Base-by-base conservation (phyloP, 139 green algal genomes). In the Zygnema circumcarinatum region DNA sequence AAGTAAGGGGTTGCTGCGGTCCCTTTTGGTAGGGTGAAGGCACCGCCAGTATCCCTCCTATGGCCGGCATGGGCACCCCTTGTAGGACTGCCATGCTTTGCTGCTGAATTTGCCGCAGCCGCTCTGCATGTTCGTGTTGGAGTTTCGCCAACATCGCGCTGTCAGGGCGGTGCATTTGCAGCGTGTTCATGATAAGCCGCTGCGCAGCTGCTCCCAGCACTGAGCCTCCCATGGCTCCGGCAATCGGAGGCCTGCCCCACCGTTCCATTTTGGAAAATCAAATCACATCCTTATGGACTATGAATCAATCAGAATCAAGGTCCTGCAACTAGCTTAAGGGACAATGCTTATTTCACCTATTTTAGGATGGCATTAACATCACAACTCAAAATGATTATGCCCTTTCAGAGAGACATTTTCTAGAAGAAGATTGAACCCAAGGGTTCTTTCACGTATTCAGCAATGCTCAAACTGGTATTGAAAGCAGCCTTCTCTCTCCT, bases 101-200 rank as follows among this genome's bases (percentile, higher is more conserved):
- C 11, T 78, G 69, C 69, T 41, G 35, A 41, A 78, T 78, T 39
- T 78, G 35, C 69, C 36, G 7, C 11, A 78, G 69, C 11, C 35
- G 35, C 69, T 78, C 35, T 25, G 35, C 69, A 16, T 78, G 69
- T 11, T 78, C 35, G 35, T 7, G 11, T 78, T 41, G 69, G 7
- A 78, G 3, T 16, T 52, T 78, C 7, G 7, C 36, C 11, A 52
- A 78, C 36, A 41, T 25, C 7, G 69, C 69, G 69, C 69, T 78
- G 16, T 78, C 36, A 25, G 35, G 35, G 16, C 69, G 69, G 69
- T 78, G 69, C 47, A 62, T 62, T 16, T 78, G 69, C 11, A 78
- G 36, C 3, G 35, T 78, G 69, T 85, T 85, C 56, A 85, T 67
- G 31, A 88, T 54, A 41, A 88, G 82, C 21, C 82, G 82, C 40